Evolutionary conservation across 306 rosid genomes (phyloP).

Genomic region (Cyclanthera cordifolia): DNA sequence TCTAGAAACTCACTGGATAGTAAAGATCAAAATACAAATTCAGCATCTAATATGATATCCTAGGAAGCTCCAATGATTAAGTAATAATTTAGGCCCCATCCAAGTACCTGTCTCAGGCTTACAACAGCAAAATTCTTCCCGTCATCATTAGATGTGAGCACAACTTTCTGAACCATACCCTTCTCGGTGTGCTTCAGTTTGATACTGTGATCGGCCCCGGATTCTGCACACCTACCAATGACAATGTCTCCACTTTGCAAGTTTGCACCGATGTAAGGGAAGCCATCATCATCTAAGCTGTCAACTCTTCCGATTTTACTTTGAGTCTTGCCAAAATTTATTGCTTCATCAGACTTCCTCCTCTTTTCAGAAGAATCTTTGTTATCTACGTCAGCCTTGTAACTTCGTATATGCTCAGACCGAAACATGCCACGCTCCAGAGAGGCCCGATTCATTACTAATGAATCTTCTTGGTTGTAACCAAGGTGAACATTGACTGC

Average conservation of each 20-base stretch:
- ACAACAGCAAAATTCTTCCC: constrained; percentile 89
- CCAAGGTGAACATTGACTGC: constrained; percentile 94
- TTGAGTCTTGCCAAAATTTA: constrained; percentile 74
- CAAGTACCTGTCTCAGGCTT: constrained; percentile 80
- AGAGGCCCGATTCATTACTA: constrained; percentile 92
- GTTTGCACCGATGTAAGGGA: constrained; percentile 77
- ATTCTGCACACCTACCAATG: constrained; percentile 77
- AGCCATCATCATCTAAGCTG: constrained; percentile 89
- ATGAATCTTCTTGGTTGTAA: constrained; percentile 89
- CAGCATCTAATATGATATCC: background rate
- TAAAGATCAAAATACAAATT: background rate
- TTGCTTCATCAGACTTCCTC: constrained; percentile 59
- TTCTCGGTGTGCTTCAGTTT: constrained; percentile 86
- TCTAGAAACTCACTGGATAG: background rate
- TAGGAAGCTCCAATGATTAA: background rate
- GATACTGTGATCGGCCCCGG: constrained; percentile 77
- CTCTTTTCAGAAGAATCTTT: constrained; percentile 61
- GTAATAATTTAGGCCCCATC: background rate
- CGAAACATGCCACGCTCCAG: constrained; percentile 97
- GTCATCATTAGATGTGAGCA: constrained; percentile 83
- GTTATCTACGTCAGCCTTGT: constrained; percentile 79
- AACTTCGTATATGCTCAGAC: constrained; percentile 81
- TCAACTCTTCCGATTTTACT: constrained; percentile 87
- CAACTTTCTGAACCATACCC: constrained; percentile 89
- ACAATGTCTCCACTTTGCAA: constrained; percentile 85